A percentile compares a stretch with the other conserved stretches of the same genome.
Conservation (phyloP, 768 basidiomycete species). For the Pleurotus cornucopiae region DNA sequence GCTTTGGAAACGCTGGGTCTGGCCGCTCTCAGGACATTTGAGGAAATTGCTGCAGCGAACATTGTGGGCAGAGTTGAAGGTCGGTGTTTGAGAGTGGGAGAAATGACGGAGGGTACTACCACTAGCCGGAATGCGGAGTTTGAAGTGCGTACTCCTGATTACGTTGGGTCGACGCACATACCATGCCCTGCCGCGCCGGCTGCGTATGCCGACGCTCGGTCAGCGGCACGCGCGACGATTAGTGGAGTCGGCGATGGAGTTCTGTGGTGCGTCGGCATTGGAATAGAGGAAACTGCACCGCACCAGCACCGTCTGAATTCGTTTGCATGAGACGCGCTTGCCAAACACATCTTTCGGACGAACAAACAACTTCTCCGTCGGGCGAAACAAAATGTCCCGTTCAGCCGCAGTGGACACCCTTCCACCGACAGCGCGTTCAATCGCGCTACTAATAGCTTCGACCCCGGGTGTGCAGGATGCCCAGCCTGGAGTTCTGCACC, state of each 20-base stretch:
- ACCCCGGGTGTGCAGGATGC: conserved; percentile 83
- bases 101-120: conserved; percentile 9
- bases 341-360: conserved; percentile 5
- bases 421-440: conserved; percentile 81
- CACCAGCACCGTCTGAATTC: neutral
- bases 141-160: conserved; percentile 2
- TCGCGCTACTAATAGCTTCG: conserved; percentile 78
- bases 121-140: conserved; percentile 10
- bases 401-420: conserved; percentile 59
- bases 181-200: neutral
- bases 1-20: conserved; percentile 37
- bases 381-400: conserved; percentile 19
- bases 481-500: conserved; percentile 82
- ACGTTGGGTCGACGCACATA: neutral
- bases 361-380: conserved; percentile 13
- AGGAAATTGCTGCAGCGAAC: conserved; percentile 63
- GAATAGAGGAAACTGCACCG: too few species aligned
- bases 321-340: neutral
- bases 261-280: too few species aligned
- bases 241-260: too few species aligned
- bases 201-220: neutral
- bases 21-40: conserved; percentile 42
- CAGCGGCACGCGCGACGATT: too few species aligned
- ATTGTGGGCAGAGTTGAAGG: conserved; percentile 45
- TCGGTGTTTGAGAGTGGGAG: conserved; percentile 10